Evolutionary conservation across 2,329 filamentous ascomycete genomes (phyloP), one percentile per base, ranked within the genome.

Genomic region (Alternaria sp.): DNA sequence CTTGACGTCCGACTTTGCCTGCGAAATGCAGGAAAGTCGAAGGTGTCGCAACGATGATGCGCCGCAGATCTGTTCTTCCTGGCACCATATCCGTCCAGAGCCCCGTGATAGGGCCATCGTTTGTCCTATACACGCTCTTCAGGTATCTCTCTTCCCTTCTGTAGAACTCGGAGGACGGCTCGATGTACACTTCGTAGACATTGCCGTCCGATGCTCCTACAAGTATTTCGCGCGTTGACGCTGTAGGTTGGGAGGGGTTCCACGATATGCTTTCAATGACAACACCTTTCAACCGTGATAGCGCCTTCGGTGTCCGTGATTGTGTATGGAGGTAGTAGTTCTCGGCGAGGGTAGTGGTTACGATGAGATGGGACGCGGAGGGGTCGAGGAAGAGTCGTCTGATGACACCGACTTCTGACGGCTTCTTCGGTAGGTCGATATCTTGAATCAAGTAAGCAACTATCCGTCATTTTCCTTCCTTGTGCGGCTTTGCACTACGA

Each of bases 291-390:
- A 99, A 81, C 58, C 93, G 87, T 14, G 91, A 89, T 36, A 99
- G 84, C 8, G 90, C 86, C 65, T 95, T 92, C 3, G 94, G 93
- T 67, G 94, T 91, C 69, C 93, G 91, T 34, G 94, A 95, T 77
- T 98, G 94, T 11, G 93, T 94, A 78, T 99, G 95, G 10, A 99
- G 90, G 80, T 99, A 99, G 83, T 94, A 99, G 81, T 97, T 98
- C 80, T 99, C 95, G 76, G 93, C 93, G 41, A 93, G 87, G 5
- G 93, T 91, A 3, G 95, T 99, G 76, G 91, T 93, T 69, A 99
- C 89, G 66, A 99, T 87, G 28, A 99, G 85, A 81, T 99, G 95
- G 6, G 93, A 97, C 28, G 95, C 95, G 11, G 94, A 97, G 28
- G 95, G 94, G 75, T 99, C 95, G 74, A 99, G 91, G 82, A 99